Evolutionary conservation across 2,329 filamentous ascomycete species (phyloP), one percentile per base, ranked within the genome.

Genomic region (Tolypocladium ovalisporum): DNA sequence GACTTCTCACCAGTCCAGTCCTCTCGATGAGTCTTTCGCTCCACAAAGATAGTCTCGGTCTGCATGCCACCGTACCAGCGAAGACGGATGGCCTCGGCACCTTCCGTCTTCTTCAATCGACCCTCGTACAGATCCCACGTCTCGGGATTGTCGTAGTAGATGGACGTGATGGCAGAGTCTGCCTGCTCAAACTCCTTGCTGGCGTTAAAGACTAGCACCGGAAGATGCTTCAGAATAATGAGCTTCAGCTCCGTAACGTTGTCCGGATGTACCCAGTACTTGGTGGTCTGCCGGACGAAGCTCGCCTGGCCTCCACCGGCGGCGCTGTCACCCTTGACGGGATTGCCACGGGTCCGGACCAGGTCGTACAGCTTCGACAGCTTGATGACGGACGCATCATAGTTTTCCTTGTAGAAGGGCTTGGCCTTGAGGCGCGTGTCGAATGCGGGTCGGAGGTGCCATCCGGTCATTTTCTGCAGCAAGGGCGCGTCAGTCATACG

Each of bases 1-100:
- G 93, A 97, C 76, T 97, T 96, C 72, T 99, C 94, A 58, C 94
- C 94, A 0, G 94, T 99, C 94, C 94, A 99, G 71, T 99, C 94
- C 73, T 99, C 94, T 42, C 94, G 87, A 76, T 99, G 94, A 1
- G 94, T 99, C 76, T 99, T 99, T 61, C 94, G 85, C 77, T 99
- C 94, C 29, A 99, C 88, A 67, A 97, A 99, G 58, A 97, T 95
- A 56, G 90, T 94, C 68, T 97, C 92, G 56, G 79, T 90, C 66
- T 94, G 85, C 93, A 99, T 97, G 47, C 90, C 91, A 59, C 94
- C 94, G 68, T 99, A 99, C 94, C 94, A 99, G 63, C 94, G 84
- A 59, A 99, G 79, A 68, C 94, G 90, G 64, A 97, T 96, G 7
- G 94, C 94, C 74, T 99, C 94, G 2, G 94, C 94, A 54, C 94